Conservation (phyloP, 1,284 basidiomycete species). For the Dichomitus squalens region DNA sequence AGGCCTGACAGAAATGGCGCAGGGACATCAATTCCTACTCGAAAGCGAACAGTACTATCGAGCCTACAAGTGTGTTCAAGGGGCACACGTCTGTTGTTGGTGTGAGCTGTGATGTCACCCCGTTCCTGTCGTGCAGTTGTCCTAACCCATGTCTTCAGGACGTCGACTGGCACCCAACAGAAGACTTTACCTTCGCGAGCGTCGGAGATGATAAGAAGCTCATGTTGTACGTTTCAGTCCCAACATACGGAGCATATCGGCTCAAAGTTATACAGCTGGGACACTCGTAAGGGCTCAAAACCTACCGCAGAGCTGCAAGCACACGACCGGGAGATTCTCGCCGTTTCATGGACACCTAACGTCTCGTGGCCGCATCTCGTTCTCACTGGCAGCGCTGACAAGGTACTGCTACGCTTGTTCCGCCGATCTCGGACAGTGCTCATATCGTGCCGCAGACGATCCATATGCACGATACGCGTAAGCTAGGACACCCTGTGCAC, state of each 20-base stretch:
- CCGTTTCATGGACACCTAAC: slow-evolving; percentile 89
- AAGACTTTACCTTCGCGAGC: slow-evolving; percentile 89
- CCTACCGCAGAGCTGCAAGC: slow-evolving; percentile 81
- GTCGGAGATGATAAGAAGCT: slow-evolving; percentile 97
- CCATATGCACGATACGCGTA: slow-evolving; percentile 87
- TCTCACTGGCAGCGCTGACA: slow-evolving; percentile 93
- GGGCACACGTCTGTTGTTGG: slow-evolving; percentile 92
- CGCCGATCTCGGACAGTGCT: neutral
- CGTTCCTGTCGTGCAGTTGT: neutral
- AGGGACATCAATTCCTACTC: slow-evolving; percentile 94
- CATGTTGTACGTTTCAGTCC: slow-evolving; percentile 68
- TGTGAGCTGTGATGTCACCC: slow-evolving; percentile 48
- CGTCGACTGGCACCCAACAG: slow-evolving; percentile 91
- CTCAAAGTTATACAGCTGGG: slow-evolving; percentile 71
- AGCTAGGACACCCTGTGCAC: slow-evolving; percentile 82
- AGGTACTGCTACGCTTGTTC: slow-evolving; percentile 48
- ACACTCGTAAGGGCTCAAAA: slow-evolving; percentile 76
- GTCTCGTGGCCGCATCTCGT: slow-evolving; percentile 72
- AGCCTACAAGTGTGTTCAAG: slow-evolving; percentile 82
- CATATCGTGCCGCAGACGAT: slow-evolving; percentile 62
- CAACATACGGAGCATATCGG: neutral
- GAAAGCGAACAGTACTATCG: slow-evolving; percentile 77
- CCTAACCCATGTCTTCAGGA: slow-evolving; percentile 57
- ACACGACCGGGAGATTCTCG: slow-evolving; percentile 89
- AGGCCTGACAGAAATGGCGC: slow-evolving; percentile 8